Base-by-base conservation (phyloP, 1,284 basidiomycete genomes). In the Meripilus lineatus region DNA sequence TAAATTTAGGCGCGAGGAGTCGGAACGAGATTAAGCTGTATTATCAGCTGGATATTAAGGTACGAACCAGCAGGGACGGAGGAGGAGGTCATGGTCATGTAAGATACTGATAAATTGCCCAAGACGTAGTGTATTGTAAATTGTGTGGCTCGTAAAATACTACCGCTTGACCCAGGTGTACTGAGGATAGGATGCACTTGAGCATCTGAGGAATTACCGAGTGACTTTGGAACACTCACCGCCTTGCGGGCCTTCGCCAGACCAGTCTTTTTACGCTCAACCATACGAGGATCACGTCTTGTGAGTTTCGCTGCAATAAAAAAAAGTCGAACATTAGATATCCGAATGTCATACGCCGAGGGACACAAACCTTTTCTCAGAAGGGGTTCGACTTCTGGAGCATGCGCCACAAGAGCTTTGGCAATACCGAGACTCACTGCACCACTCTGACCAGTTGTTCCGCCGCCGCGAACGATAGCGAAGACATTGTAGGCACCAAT, bases 211-310 rank as follows among this genome's bases (percentile, higher is more conserved):
- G n/a, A n/a, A n/a, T n/a, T n/a, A n/a, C n/a, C n/a, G n/a, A n/a
- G n/a, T n/a, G n/a, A n/a, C n/a, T n/a, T n/a, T n/a, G n/a, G n/a
- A n/a, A 18, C 33, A 84, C 88, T 43, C 66, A 92, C 90, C 65
- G 75, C 76, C 71, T 95, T 94, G 64, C 94, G 83, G 50, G 95
- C 91, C 73, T 97, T 97, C 50, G 85, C 81, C 54, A 82, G 65
- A 49, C 89, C 89, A 6, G 95, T 93, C 77, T 98, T 97, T 72
- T 99, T 99, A 55, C 95, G 79, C 71, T 99, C 95, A 24, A 97
- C 93, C 86, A 94, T 91, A 66, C 95, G 87, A 37, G 93, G 90
- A 71, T 99, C 95, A 59, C 95, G 84, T 64, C 83, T 82, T 48
- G 93, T 68, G 30, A 95, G 71, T 69, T 92, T 88, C 51, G 91